Percentiles rank a stretch among this genome's conserved stretches.
phyloP scores from a whole-genome alignment of 768 basidiomycete genomes.

The Psilocybe cubensis region DNA sequence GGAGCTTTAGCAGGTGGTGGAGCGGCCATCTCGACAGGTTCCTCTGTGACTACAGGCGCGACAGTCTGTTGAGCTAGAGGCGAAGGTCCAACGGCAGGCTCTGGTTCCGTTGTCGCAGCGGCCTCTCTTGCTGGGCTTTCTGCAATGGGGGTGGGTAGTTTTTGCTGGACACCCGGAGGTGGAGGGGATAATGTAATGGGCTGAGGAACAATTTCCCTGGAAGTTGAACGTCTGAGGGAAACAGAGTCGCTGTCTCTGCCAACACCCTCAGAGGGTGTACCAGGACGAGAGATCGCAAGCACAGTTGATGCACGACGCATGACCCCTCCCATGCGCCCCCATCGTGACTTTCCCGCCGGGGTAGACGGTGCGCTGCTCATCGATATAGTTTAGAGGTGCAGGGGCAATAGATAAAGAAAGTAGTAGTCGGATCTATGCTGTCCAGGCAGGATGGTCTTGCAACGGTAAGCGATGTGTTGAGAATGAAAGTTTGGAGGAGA shows the following conservation, averaged over 20 bases:
- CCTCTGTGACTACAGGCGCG: conserved; percentile 12
- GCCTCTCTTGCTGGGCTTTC: conserved; percentile 70
- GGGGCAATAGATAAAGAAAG: conserved; percentile 16
- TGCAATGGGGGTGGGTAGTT: conserved; percentile 63
- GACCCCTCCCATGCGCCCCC: conserved; percentile 62
- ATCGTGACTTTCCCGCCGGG: conserved; percentile 42
- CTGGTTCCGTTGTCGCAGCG: conserved; percentile 35
- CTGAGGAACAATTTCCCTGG: conserved; percentile 21
- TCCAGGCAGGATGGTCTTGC: conserved; percentile 5
- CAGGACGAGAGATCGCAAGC: conserved; percentile 44
- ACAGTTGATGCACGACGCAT: conserved; percentile 66
- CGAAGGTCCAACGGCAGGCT: conserved; percentile 37
- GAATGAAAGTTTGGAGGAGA: conserved; percentile 20
- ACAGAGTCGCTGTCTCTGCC: conserved; percentile 30
- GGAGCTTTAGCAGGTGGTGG: neutral
- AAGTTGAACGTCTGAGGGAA: conserved; percentile 22
- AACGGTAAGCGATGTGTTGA: conserved; percentile 17
- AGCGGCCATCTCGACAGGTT: conserved; percentile 2
- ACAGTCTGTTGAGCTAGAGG: conserved; percentile 40
- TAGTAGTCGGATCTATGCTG: conserved; percentile 9
- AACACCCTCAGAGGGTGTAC: conserved; percentile 25
- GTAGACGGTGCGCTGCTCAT: conserved; percentile 30
- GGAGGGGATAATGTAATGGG: conserved; percentile 11
- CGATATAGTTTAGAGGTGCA: conserved; percentile 8
- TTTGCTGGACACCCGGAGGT: conserved; percentile 25